Evolutionary conservation across 441 rosid genomes (phyloP).

Genomic region (Arabidopsis hybrid): DNA sequence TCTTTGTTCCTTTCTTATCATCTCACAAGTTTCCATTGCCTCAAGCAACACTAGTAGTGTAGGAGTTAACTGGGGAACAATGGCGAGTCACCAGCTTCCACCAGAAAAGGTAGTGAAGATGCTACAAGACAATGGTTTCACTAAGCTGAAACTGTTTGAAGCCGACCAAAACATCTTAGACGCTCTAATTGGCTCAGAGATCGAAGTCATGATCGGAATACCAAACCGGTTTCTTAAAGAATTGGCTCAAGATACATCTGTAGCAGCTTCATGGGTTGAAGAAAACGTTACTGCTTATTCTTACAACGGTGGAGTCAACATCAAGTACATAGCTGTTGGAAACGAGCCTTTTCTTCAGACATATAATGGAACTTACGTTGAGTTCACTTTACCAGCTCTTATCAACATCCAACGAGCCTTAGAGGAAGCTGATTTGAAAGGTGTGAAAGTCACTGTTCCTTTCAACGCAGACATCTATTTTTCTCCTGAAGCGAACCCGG

Average conservation of each 20-base stretch:
- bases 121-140: constrained; percentile 54
- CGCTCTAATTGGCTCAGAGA: constrained; percentile 55
- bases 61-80: constrained; percentile 73
- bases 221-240: constrained; percentile 59
- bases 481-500: constrained; percentile 55
- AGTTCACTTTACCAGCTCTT: constrained; percentile 61
- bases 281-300: constrained; percentile 56
- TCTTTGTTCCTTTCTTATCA: constrained; percentile 32
- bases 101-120: constrained; percentile 59
- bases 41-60: constrained; percentile 40
- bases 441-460: constrained; percentile 58
- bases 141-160: constrained; percentile 64
- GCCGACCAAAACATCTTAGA: constrained; percentile 56
- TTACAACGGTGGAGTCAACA: constrained; percentile 61
- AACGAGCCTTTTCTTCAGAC: constrained; percentile 67
- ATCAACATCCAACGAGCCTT: constrained; percentile 60
- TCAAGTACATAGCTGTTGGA: constrained; percentile 75
- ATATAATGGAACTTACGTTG: constrained; percentile 55
- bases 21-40: constrained; percentile 42
- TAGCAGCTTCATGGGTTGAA: constrained; percentile 59
- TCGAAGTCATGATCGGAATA: constrained; percentile 67
- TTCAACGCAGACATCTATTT: constrained; percentile 63
- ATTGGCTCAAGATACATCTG: constrained; percentile 49
- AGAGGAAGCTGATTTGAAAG: constrained; percentile 45
- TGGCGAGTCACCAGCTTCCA: constrained; percentile 59